These are phyloP conservation scores for Hygrocybe coccinea DNA, from an alignment of 768 basidiomycete species.

Conservation along the genomic window DNA sequence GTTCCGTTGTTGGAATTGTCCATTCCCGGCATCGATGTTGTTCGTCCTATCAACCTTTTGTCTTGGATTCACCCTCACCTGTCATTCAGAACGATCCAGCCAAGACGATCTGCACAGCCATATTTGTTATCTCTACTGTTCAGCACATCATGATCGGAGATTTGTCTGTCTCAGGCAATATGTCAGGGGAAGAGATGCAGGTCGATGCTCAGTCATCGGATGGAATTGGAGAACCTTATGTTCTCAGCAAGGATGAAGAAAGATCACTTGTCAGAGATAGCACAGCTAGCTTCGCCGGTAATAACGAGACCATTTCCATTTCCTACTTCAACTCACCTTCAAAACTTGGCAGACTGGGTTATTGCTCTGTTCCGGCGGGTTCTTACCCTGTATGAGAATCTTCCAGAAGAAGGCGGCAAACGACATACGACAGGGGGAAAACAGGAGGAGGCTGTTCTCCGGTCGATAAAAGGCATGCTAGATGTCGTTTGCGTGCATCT, in stretches of 20 bases:
- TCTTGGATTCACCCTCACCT: neutral
- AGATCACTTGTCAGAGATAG: conserved; percentile 70
- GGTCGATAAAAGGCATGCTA: conserved; percentile 72
- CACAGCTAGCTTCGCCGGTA: conserved; percentile 74
- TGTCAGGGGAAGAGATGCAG: conserved; percentile 50
- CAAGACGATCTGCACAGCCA: conserved; percentile 75
- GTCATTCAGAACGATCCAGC: conserved; percentile 63
- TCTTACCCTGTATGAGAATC: conserved; percentile 80
- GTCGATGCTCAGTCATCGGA: conserved; percentile 48
- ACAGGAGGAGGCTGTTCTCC: conserved; percentile 70
- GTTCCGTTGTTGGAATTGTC: conserved; percentile 83
- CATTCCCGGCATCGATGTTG: conserved; percentile 87
- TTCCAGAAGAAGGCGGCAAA: conserved; percentile 92
- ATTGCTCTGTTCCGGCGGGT: conserved; percentile 71
- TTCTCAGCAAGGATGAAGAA: conserved; percentile 60
- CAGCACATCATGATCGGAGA: conserved; percentile 78
- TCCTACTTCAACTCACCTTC: neutral
- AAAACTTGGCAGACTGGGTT: conserved; percentile 61
- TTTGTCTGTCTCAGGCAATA: conserved; percentile 56
- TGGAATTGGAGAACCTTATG: conserved; percentile 41
- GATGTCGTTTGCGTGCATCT: conserved; percentile 80
- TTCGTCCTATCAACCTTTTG: conserved; percentile 29
- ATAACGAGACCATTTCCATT: neutral
- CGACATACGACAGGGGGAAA: conserved; percentile 83
- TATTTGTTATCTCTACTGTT: conserved; percentile 68